A percentile compares a stretch with the other conserved stretches of the same genome.
These are phyloP conservation scores for Globisporangium alternatum DNA, from an alignment of 352 stramenopile genomes.

Conservation along the genomic window DNA sequence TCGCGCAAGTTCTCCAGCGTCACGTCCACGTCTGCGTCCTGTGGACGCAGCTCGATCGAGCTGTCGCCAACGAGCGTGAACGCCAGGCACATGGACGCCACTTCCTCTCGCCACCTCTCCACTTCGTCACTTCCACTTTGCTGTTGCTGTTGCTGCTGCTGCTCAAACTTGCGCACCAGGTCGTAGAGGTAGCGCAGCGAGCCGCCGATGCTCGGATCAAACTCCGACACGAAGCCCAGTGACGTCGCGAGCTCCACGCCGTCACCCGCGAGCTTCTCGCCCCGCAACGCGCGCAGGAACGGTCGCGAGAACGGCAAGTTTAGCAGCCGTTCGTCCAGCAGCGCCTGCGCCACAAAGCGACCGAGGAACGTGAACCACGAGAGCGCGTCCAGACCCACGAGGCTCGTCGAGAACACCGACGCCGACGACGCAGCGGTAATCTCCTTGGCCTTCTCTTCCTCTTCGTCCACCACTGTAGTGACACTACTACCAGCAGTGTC, in stretches of 20 bases:
- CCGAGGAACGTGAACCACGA: conserved; percentile 74
- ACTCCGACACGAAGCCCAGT: conserved; percentile 53
- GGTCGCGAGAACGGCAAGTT: conserved; percentile 77
- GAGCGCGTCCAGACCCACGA: conserved; percentile 23
- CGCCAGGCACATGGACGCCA: conserved; percentile 65
- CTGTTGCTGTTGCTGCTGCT: neutral
- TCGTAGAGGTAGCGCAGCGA: conserved; percentile 61
- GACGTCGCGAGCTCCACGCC: conserved; percentile 43
- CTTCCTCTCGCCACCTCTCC: conserved; percentile 25
- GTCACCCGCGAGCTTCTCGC: conserved; percentile 46
- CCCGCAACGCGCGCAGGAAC: conserved; percentile 59
- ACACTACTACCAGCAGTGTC: no score
- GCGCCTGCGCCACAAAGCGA: conserved; percentile 63
- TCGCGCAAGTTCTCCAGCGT: conserved; percentile 40
- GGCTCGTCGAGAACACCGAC: conserved; percentile 6
- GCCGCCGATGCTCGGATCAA: conserved; percentile 68
- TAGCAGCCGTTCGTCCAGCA: conserved; percentile 82
- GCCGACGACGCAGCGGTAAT: neutral
- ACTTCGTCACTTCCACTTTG: conserved; percentile 17
- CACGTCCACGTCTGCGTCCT: conserved; percentile 44
- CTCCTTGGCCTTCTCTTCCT: conserved; percentile 13
- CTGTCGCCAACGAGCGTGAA: conserved; percentile 78
- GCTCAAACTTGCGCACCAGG: conserved; percentile 18
- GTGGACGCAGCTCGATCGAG: conserved; percentile 45
- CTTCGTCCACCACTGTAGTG: neutral